Evolutionary conservation across 2,329 filamentous ascomycete species (phyloP).

Genomic region (Claviceps purpurea): DNA sequence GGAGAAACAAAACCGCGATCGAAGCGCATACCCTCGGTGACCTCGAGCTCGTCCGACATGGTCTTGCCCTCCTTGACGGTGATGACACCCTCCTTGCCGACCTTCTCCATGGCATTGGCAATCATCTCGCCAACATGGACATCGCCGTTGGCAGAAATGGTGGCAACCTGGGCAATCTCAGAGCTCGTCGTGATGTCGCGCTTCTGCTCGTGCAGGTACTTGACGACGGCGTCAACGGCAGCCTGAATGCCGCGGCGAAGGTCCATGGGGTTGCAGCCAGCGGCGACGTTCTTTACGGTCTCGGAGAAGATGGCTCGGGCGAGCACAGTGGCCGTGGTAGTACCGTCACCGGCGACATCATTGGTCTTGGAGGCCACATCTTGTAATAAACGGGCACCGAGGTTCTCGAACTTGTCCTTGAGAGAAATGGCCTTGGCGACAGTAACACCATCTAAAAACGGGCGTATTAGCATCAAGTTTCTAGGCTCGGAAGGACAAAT

Average conservation of each 20-base stretch:
- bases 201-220: conserved; percentile 92
- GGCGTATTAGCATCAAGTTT: conserved; percentile 7
- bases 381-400: conserved; percentile 89
- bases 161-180: conserved; percentile 96
- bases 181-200: conserved; percentile 94
- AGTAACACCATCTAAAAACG: conserved; percentile 61
- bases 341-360: conserved; percentile 96
- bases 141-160: conserved; percentile 96
- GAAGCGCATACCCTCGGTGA: conserved; percentile 99
- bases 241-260: conserved; percentile 93
- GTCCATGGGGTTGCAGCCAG: conserved; percentile 99
- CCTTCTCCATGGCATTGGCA: conserved; percentile 98
- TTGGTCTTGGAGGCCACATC: conserved; percentile 99
- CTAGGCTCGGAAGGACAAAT: neutral
- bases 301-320: conserved; percentile 98
- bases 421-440: conserved; percentile 82
- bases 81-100: conserved; percentile 99
- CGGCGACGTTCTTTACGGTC: conserved; percentile 98
- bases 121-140: conserved; percentile 90
- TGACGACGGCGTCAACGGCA: conserved; percentile 85
- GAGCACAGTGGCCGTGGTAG: conserved; percentile 93
- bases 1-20: conserved; percentile 97
- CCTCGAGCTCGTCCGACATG: conserved; percentile 90
- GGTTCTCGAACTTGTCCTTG: conserved; percentile 99
- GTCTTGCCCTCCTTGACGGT: conserved; percentile 99